These are phyloP conservation scores for Coniophora puteana DNA, from an alignment of 1,284 basidiomycete species.

Conservation along the genomic window DNA sequence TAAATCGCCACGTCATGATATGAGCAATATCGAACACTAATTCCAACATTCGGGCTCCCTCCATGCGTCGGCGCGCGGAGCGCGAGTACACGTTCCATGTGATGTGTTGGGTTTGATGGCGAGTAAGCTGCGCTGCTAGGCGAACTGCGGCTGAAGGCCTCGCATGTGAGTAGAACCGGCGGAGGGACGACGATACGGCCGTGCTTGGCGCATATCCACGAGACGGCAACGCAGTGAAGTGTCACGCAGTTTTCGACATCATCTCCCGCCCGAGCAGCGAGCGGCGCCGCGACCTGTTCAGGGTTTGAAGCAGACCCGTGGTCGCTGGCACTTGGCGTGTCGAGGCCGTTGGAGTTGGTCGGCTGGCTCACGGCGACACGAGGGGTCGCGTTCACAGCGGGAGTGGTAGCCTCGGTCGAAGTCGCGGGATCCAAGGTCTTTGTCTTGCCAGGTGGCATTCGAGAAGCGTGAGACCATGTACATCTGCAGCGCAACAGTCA, in stretches of 20 bases:
- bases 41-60: too few relatives aligned
- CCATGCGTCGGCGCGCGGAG: too few relatives aligned
- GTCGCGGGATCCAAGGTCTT: neutral
- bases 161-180: conserved; percentile 47
- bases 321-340: conserved; percentile 10
- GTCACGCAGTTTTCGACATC: conserved; percentile 55
- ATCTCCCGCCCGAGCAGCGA: conserved; percentile 26
- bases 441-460: neutral
- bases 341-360: conserved; percentile 4
- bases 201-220: conserved; percentile 71
- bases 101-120: conserved; percentile 38
- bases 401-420: too few relatives aligned
- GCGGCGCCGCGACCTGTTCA: conserved; percentile 34
- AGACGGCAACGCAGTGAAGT: conserved; percentile 68
- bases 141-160: conserved; percentile 50
- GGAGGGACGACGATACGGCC: conserved; percentile 78
- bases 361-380: too few relatives aligned
- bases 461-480: conserved; percentile 26
- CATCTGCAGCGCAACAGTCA: conserved; percentile 22
- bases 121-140: conserved; percentile 35
- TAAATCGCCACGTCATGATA: too few relatives aligned
- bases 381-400: too few relatives aligned
- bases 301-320: conserved; percentile 14
- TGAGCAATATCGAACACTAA: too few relatives aligned
- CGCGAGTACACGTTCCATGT: too few relatives aligned